Base-by-base conservation (phyloP, 106 monocot genomes). In the Acanthochlamys bracteata region DNA sequence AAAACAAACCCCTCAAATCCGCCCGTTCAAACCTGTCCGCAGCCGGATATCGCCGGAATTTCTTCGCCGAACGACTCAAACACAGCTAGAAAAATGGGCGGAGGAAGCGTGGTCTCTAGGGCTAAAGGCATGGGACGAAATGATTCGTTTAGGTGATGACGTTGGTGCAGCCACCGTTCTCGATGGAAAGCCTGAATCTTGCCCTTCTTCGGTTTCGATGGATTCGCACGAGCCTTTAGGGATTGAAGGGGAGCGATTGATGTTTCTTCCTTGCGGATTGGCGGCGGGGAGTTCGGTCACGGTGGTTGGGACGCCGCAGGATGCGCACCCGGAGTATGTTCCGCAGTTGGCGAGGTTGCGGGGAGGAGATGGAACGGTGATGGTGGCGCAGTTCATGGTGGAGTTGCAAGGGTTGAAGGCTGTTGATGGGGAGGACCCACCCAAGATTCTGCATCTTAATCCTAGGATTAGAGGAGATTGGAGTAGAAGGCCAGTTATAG, bases 381-480 rank as follows among this genome's bases (percentile, higher is more conserved):
- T 74, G 73, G 85, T 85, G 62, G 76, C 96, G 20, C 96, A 98
- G 70, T 98, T 98, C 71, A 65, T 81, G 53, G 78, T 98, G 51
- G 96, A 98, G 69, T 61, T 98, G 66, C 84, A 79, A 66, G 96
- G 96, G 14, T 66, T 98, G 20, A 88, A 88, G 79, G 76, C 81
- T 0, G 90, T 81, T 17, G 89, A 89, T 8, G 89, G 85, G 3
- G 93, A 93, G 66, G 90, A 85, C 12, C 83, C 93, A 24, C 89
- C 93, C 0, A 83, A 72, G 76, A 86, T 93, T 19, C 45, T 93
- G 55, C 93, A 93, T 68, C 60, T 93, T 4, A 93, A 93, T 60
- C 93, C 93, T 0, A 59, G 93, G 65, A 10, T 93, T 24, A 82
- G 74, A 71, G 93, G 93, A 0, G 93, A 93, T 63, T 93, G 89